Evolutionary conservation across 169 alveolate genomes (phyloP).

Genomic region (Plasmodium cynomolgi): DNA sequence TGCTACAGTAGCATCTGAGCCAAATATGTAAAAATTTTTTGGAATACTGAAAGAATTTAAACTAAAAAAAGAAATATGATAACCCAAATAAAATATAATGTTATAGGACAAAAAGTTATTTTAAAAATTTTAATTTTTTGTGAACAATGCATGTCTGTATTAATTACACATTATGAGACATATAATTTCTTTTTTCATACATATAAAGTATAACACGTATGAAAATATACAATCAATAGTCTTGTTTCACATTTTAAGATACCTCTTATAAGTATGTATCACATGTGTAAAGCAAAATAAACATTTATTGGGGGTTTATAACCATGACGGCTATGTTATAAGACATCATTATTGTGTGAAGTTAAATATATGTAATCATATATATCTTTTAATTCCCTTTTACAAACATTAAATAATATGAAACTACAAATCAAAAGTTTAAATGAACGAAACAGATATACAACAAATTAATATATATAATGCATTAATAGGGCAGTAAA

Average conservation of each 20-base stretch:
- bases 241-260: background rate
- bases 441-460: background rate
- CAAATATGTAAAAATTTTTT: background rate
- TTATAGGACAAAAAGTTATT: background rate
- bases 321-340: background rate
- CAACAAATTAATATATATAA: background rate
- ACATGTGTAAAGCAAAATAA: background rate
- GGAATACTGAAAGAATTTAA: background rate
- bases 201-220: background rate
- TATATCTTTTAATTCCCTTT: background rate
- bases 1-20: background rate
- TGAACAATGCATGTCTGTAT: background rate
- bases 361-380: background rate
- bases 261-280: background rate
- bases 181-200: background rate
- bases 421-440: background rate
- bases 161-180: background rate
- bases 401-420: background rate
- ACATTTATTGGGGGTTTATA: background rate
- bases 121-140: background rate
- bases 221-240: background rate
- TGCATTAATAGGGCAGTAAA: background rate
- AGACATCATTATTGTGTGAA: background rate
- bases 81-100: background rate
- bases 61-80: background rate